These are phyloP conservation scores for Mycosphaerella sp. DNA, from an alignment of 2,329 filamentous ascomycete species.

Conservation along the genomic window DNA sequence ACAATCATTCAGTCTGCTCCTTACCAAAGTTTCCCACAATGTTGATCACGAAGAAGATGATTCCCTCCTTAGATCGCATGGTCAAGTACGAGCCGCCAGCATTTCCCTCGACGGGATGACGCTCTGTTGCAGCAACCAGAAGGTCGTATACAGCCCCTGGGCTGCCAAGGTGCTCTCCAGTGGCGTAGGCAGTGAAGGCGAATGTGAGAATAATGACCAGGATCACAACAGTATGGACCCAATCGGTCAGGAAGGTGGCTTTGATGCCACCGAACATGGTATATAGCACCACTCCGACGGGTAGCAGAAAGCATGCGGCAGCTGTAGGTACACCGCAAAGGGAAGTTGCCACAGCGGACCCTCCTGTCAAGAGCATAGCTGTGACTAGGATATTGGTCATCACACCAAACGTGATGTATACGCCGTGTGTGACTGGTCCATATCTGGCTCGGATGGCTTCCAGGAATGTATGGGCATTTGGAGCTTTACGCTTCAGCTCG, in stretches of 20 bases:
- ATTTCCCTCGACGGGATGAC: slow-evolving; percentile 74
- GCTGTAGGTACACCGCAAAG: slow-evolving; percentile 70
- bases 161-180: slow-evolving; percentile 64
- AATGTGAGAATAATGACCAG: slow-evolving; percentile 83
- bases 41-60: slow-evolving; percentile 66
- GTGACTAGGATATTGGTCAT: slow-evolving; percentile 76
- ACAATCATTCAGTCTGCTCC: neutral
- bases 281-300: slow-evolving; percentile 68
- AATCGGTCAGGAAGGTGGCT: slow-evolving; percentile 79
- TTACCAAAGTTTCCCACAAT: slow-evolving; percentile 62
- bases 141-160: slow-evolving; percentile 73
- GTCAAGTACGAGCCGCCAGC: slow-evolving; percentile 76
- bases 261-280: slow-evolving; percentile 73
- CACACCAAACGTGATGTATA: slow-evolving; percentile 75
- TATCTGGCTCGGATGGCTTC: slow-evolving; percentile 80
- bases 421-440: slow-evolving; percentile 63
- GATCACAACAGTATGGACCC: slow-evolving; percentile 78
- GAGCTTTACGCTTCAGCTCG: slow-evolving; percentile 77
- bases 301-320: slow-evolving; percentile 77
- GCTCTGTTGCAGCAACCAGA: slow-evolving; percentile 59
- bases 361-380: slow-evolving; percentile 77
- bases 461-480: slow-evolving; percentile 71
- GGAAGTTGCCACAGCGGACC: slow-evolving; percentile 60
- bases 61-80: slow-evolving; percentile 74
- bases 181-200: slow-evolving; percentile 73